Base-by-base conservation (phyloP, 768 basidiomycete species). In the Leucocoprinus birnbaumii region DNA sequence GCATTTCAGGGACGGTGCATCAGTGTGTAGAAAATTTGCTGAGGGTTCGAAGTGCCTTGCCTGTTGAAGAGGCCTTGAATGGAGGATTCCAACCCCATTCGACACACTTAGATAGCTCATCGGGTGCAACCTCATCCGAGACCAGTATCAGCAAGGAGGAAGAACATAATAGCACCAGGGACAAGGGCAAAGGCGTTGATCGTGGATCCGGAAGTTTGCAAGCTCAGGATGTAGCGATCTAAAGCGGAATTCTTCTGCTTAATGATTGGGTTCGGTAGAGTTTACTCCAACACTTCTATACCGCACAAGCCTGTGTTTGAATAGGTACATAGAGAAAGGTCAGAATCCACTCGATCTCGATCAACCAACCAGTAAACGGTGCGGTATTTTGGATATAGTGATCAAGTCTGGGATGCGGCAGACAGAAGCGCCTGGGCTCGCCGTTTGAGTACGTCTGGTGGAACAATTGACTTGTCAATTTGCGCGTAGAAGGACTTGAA, bases 11-110 rank as follows among this genome's bases (percentile, higher is more conserved):
- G 35, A 80, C 85, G 2, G 74, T 94, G n/a, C 83, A 82, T 64
- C 77, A 79, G 18, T 86, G 91, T 62, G 79, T 91, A 51, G 86
- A 89, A 59, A 91, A 97, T 61, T 75, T 97, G 58, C 80, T 86
- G 66, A 74, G 83, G 60, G 75, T 92, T 66, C 73, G 89, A 60
- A 91, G 90, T 61, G 75, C 82, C n/a, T 70, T 93, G 27, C 87
- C 88, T 11, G 46, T 49, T 19, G 19, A 38, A 37, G 48, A 42
- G 2, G 38, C 24, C 2, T 31, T 48, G 46, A 48, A 55, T 43
- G 47, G 14, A 35, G 16, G 16, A 31, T 42, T 48, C 18, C 49
- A 37, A n/a, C 44, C n/a, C 16, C 16, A 22, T 35, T 10, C 35
- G 18, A 8, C 51, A 22, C 47, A 21, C 18, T 13, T 9, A 14